Evolutionary conservation across 2,329 filamentous ascomycete species (phyloP).

Genomic region (Trichophyton simii): DNA sequence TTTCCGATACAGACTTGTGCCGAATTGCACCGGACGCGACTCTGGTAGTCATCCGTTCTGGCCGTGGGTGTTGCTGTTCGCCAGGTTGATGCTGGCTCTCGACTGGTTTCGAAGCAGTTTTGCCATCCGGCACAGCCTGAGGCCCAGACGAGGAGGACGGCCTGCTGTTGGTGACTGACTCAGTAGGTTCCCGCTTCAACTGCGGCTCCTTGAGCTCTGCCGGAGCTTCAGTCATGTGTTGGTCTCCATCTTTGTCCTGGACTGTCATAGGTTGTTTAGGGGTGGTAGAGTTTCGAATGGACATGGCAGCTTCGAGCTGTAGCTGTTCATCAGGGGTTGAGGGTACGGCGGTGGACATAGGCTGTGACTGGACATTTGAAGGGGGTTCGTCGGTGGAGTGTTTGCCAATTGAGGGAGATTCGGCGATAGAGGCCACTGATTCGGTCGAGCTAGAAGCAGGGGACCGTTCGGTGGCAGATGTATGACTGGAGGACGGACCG

Average conservation of each 20-base stretch:
- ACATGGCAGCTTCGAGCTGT: conserved; percentile 43
- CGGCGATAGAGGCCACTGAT: conserved; percentile 5
- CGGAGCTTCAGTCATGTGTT: background rate
- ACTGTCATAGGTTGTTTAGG: background rate
- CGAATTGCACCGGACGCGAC: conserved; percentile 58
- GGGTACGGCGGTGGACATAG: conserved; percentile 20
- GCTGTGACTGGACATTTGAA: background rate
- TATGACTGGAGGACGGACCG: conserved; percentile 11
- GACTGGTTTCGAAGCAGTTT: background rate
- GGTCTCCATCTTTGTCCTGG: background rate
- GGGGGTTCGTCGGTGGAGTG: background rate
- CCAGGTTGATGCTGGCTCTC: background rate
- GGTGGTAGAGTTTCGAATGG: conserved; percentile 18
- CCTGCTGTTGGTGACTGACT: background rate
- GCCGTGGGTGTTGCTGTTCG: conserved; percentile 21
- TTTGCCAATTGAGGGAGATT: background rate
- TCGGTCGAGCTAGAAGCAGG: conserved; percentile 12
- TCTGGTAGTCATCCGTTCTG: conserved; percentile 53
- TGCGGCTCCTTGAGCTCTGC: background rate
- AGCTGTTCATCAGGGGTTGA: conserved; percentile 49
- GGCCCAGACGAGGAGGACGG: background rate
- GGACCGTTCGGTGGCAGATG: conserved; percentile 11
- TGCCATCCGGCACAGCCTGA: background rate
- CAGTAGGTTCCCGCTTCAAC: background rate
- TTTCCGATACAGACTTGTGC: conserved; percentile 61